Evolutionary conservation across 2,329 filamentous ascomycete species (phyloP).

Genomic region (Ophiocordyceps camponoti-rufipedis): DNA sequence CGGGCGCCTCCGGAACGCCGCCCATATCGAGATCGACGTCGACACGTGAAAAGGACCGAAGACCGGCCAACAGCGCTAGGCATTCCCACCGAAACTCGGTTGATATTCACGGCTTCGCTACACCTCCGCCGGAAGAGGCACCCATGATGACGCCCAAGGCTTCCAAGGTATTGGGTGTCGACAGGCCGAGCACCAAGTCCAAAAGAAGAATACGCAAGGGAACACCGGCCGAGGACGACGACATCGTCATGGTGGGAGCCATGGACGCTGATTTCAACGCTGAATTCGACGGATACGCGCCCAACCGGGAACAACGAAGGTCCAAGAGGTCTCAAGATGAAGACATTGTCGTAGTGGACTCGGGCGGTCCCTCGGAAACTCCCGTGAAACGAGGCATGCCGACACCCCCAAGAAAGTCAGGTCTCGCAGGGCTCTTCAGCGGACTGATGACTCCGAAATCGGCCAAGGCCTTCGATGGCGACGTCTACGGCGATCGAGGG

Average conservation of each 20-base stretch:
- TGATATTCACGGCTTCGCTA: constrained; percentile 44
- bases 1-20: constrained; percentile 49
- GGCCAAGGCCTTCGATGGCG: constrained; percentile 26
- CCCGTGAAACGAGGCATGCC: constrained; percentile 16
- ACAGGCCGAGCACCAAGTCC: constrained; percentile 20
- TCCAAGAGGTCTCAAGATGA: constrained; percentile 18
- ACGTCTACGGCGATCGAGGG: constrained; percentile 33
- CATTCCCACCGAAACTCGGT: constrained; percentile 54
- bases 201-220: constrained; percentile 27
- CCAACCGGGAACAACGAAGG: constrained; percentile 16
- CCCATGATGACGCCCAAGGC: constrained; percentile 55
- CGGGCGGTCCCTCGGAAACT: constrained; percentile 12
- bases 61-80: constrained; percentile 33
- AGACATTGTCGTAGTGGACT: constrained; percentile 19
- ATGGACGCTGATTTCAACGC: constrained; percentile 18
- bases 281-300: constrained; percentile 10
- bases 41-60: constrained; percentile 36
- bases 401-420: constrained; percentile 30
- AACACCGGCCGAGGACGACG: constrained; percentile 24
- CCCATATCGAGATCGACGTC: constrained; percentile 53
- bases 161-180: constrained; percentile 53
- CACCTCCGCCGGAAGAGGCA: constrained; percentile 53
- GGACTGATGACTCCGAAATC: constrained; percentile 31
- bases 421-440: constrained; percentile 42
- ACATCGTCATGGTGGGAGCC: constrained; percentile 28